Evolutionary conservation across 2,329 filamentous ascomycete species (phyloP), one percentile per base, ranked within the genome.

Genomic region (Aureobasidium sp.): DNA sequence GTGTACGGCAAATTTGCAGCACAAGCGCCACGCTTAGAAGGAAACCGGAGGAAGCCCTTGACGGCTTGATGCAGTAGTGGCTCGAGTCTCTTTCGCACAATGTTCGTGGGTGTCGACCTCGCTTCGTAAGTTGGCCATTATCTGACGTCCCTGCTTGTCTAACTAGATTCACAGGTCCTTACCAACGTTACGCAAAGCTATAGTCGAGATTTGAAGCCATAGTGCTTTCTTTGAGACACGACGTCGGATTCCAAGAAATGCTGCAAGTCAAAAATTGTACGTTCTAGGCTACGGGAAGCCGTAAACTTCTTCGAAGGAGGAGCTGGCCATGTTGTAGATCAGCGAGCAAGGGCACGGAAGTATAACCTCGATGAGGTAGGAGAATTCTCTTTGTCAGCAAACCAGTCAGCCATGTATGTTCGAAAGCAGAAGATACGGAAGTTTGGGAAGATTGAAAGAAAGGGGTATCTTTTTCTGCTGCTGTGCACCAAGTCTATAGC

Each of bases 381-480:
- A 37, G 34, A 42, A 10, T 3, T 10, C 15, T 39, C 34, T 39
- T 15, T 26, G 20, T 39, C 26, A 34, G 3, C 9, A 26, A 6
- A 15, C 27, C 32, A 10, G 34, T 26, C 34, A 7, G 20, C 20
- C 6, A 17, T 27, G 34, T 50, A 17, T 39, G 34, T 20, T 36
- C 32, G 20, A 27, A 32, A n/a, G n/a, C 15, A 34, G n/a, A 15
- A 37, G 6, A 26, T 32, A 37, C 7, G 32, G 27, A 32, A 29
- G 17, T 17, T 26, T n/a, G 12, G 10, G 12, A 39, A 42, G 37
- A 13, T 6, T 2, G 5, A 13, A 58, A 9, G 23, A 15, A 55
- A 42, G n/a, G 51, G 51, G 51, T 55, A 55, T 55, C 39, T 57
- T 32, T 20, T 15, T 57, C 23, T 32, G n/a, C 51, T 55, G 15